phyloP scores from a whole-genome alignment of 768 basidiomycete genomes.

The Boletus reticuloceps region DNA sequence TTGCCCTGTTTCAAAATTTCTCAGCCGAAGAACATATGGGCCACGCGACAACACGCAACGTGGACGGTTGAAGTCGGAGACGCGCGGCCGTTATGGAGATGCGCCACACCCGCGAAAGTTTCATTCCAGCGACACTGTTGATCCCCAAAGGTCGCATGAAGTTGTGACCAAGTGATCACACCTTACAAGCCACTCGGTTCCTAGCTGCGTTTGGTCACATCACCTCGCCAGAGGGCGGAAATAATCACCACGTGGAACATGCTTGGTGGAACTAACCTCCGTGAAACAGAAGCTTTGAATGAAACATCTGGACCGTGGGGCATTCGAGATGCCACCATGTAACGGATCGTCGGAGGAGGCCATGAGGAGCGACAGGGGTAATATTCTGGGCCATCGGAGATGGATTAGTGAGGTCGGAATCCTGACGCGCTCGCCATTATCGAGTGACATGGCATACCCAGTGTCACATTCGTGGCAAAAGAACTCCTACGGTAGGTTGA shows the following conservation, averaged over 20 bases:
- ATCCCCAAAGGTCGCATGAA: not conserved
- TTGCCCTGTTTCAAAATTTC: slow-evolving; percentile 24
- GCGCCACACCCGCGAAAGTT: slow-evolving; percentile 24
- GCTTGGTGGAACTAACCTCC: not conserved
- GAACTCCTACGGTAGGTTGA: not conserved
- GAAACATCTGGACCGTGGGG: not conserved
- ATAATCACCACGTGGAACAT: slow-evolving; percentile 17
- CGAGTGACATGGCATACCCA: not conserved
- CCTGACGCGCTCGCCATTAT: not conserved
- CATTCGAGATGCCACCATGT: not conserved
- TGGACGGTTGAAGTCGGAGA: slow-evolving; percentile 9
- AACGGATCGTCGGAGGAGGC: not conserved
- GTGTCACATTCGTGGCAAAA: not conserved
- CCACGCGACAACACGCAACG: slow-evolving; percentile 17
- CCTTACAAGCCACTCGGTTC: not conserved
- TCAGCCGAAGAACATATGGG: slow-evolving; percentile 1
- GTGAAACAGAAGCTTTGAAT: slow-evolving; percentile 11
- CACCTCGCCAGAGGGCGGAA: not conserved
- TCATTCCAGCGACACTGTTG: not conserved
- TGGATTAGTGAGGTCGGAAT: not conserved
- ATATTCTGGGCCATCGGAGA: not conserved
- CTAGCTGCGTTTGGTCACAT: not conserved
- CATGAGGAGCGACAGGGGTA: not conserved
- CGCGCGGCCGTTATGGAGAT: slow-evolving; percentile 6
- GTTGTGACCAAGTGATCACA: not conserved